Conservation (phyloP, 495 filamentous ascomycete species). For the Lophiostoma macrostomum region DNA sequence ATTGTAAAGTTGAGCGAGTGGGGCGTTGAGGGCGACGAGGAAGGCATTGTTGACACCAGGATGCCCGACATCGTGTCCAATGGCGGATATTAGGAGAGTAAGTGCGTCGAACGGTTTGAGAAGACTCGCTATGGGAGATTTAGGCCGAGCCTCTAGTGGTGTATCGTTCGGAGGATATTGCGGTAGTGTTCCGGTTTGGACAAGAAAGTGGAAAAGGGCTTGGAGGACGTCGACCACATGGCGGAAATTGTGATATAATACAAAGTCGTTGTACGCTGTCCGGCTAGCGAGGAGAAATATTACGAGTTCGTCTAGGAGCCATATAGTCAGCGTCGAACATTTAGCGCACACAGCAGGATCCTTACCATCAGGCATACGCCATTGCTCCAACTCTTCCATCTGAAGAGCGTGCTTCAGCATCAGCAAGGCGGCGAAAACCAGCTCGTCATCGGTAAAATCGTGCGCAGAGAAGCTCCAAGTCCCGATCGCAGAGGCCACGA, state of each 20-base stretch:
- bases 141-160: slow-evolving; percentile 30
- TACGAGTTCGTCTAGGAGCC: slow-evolving; percentile 56
- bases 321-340: neutral
- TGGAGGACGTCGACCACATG: slow-evolving; percentile 96
- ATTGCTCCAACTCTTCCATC: slow-evolving; percentile 76
- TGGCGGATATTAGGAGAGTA: slow-evolving; percentile 85
- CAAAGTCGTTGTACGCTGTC: slow-evolving; percentile 86
- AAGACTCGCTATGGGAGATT: slow-evolving; percentile 65
- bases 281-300: slow-evolving; percentile 80
- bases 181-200: slow-evolving; percentile 74
- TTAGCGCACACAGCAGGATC: neutral
- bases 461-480: slow-evolving; percentile 87
- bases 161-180: slow-evolving; percentile 49
- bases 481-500: slow-evolving; percentile 67
- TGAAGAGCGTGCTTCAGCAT: slow-evolving; percentile 88
- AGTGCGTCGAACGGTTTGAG: slow-evolving; percentile 82
- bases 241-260: slow-evolving; percentile 98
- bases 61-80: slow-evolving; percentile 96
- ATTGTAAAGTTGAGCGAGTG: slow-evolving; percentile 96
- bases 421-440: slow-evolving; percentile 70
- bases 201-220: slow-evolving; percentile 87
- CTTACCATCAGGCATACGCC: slow-evolving; percentile 69
- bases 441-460: slow-evolving; percentile 81
- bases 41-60: slow-evolving; percentile 98
- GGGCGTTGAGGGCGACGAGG: slow-evolving; percentile 85